A percentile compares a stretch with the other conserved stretches of the same genome.
phyloP scores from a whole-genome alignment of 139 green algal genomes.

The Chlamydomonas sphaeroides region DNA sequence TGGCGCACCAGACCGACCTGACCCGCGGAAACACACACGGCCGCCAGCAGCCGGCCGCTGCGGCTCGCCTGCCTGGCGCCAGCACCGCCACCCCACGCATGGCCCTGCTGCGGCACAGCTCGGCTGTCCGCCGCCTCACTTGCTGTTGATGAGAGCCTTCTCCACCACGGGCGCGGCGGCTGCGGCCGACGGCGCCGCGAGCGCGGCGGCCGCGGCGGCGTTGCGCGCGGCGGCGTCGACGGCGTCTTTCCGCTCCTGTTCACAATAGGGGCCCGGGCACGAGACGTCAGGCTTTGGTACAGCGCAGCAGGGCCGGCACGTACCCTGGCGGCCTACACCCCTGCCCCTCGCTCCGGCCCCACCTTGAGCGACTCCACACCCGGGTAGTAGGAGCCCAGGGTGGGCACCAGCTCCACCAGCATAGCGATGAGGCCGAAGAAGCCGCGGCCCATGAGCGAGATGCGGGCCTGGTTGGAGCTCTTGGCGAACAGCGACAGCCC shows the following conservation, averaged over 20 bases:
- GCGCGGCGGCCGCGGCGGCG: neutral
- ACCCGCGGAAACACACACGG: no score
- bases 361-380: slow-evolving; percentile 27
- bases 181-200: neutral
- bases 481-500: slow-evolving; percentile 89
- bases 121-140: no score
- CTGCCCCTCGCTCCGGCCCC: neutral
- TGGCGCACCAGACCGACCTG: no score
- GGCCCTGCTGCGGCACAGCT: no score
- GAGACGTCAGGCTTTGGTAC: neutral
- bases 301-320: neutral
- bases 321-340: neutral
- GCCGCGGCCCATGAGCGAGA: slow-evolving; percentile 78
- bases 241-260: slow-evolving; percentile 19
- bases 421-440: slow-evolving; percentile 70
- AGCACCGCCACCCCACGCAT: no score
- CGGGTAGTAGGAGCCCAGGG: slow-evolving; percentile 48
- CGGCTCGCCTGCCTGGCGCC: no score
- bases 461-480: slow-evolving; percentile 70
- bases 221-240: slow-evolving; percentile 8
- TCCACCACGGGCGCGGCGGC: neutral
- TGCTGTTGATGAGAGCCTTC: neutral
- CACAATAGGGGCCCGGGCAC: neutral
- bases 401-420: slow-evolving; percentile 62
- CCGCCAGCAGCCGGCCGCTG: no score